phyloP scores from a whole-genome alignment of 23 red algal genomes.

The Pyropia haitanensis region DNA sequence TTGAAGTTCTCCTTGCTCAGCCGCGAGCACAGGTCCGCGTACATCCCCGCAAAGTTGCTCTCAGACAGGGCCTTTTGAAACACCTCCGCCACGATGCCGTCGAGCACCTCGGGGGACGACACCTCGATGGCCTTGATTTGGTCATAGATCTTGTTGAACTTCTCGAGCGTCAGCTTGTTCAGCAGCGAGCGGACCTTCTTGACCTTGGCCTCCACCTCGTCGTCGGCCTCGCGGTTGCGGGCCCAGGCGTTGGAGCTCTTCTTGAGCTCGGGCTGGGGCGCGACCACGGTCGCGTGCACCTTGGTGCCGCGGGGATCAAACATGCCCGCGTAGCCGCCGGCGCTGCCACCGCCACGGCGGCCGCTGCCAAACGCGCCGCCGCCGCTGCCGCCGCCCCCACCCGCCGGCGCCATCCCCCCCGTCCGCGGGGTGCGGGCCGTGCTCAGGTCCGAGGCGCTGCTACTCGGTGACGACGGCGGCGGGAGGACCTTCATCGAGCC shows the following conservation, averaged over 20 bases:
- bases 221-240: slow-evolving; percentile 46
- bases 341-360: too few relatives aligned
- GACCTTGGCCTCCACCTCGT: slow-evolving; percentile 65
- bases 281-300: too few relatives aligned
- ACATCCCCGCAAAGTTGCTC: slow-evolving; percentile 87
- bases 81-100: slow-evolving; percentile 76
- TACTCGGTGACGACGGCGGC: too few relatives aligned
- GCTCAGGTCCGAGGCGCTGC: too few relatives aligned
- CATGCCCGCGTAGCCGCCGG: too few relatives aligned
- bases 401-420: too few relatives aligned
- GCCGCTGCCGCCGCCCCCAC: too few relatives aligned
- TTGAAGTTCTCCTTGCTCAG: slow-evolving; percentile 24
- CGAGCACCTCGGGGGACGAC: slow-evolving; percentile 33
- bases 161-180: slow-evolving; percentile 97
- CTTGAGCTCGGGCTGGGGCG: slow-evolving; percentile 16
- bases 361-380: too few relatives aligned
- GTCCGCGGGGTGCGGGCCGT: too few relatives aligned
- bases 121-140: slow-evolving; percentile 87
- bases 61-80: slow-evolving; percentile 94
- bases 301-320: too few relatives aligned
- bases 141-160: slow-evolving; percentile 92
- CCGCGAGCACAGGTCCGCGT: slow-evolving; percentile 87
- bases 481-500: too few relatives aligned
- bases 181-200: slow-evolving; percentile 71
- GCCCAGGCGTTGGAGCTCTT: slow-evolving; percentile 75